phyloP scores from a whole-genome alignment of 2,329 filamentous ascomycete genomes.

The Talaromyces sp. region DNA sequence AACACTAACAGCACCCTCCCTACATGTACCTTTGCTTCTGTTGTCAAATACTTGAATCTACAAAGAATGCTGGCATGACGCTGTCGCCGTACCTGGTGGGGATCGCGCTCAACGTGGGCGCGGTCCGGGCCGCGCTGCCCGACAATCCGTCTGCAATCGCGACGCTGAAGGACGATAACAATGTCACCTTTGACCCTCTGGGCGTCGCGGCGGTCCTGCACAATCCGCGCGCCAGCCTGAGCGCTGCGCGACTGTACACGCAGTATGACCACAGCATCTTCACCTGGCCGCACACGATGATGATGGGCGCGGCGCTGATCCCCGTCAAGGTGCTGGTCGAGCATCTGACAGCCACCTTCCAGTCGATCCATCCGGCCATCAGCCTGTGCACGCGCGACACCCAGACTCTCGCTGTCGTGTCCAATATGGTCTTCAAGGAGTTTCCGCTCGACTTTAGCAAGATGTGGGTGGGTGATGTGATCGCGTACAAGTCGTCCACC shows the following conservation, averaged over 20 bases:
- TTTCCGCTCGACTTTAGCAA: slow-evolving; percentile 27
- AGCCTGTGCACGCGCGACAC: slow-evolving; percentile 25
- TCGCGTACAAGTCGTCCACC: slow-evolving; percentile 21
- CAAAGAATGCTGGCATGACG: neutral
- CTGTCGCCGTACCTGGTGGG: neutral
- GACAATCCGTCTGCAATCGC: slow-evolving; percentile 11
- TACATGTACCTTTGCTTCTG: too few species aligned
- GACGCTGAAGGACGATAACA: slow-evolving; percentile 12
- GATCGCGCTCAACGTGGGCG: slow-evolving; percentile 5
- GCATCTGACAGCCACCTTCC: slow-evolving; percentile 21
- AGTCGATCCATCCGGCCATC: slow-evolving; percentile 23
- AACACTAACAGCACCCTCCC: too few species aligned
- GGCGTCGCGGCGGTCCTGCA: slow-evolving; percentile 28
- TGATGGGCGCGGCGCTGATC: slow-evolving; percentile 27
- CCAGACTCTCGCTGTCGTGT: slow-evolving; percentile 23
- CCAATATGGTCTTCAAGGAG: slow-evolving; percentile 28
- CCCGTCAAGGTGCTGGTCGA: slow-evolving; percentile 29
- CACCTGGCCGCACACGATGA: slow-evolving; percentile 29
- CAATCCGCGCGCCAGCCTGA: slow-evolving; percentile 27
- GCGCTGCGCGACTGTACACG: slow-evolving; percentile 26
- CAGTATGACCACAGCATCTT: slow-evolving; percentile 24
- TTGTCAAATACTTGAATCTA: neutral
- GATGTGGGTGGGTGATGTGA: slow-evolving; percentile 23
- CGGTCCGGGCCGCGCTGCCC: slow-evolving; percentile 13
- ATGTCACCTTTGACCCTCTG: slow-evolving; percentile 29